These are phyloP conservation scores for Trichosporon faecale DNA, from an alignment of 1,284 basidiomycete species.

Conservation along the genomic window DNA sequence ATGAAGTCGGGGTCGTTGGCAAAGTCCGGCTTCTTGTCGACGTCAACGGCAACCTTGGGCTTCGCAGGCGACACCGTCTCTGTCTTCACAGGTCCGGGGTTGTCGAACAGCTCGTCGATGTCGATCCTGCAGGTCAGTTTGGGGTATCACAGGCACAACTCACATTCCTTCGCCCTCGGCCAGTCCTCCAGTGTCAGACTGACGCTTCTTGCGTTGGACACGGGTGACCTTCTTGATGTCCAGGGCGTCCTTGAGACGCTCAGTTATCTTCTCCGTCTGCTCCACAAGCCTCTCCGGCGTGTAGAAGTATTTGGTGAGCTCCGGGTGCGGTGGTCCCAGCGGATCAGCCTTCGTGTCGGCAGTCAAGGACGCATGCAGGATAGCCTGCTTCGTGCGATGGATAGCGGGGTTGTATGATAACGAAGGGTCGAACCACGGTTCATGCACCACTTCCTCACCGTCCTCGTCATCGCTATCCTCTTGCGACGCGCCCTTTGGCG, in stretches of 20 bases:
- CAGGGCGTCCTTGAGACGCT: constrained; percentile 64
- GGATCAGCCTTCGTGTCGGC: constrained; percentile 69
- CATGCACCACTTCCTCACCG: constrained; percentile 26
- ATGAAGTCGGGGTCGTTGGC: constrained; percentile 46
- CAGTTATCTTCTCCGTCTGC: constrained; percentile 59
- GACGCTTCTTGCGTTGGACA: constrained; percentile 56
- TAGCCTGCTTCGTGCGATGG: constrained; percentile 86
- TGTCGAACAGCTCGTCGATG: constrained; percentile 47
- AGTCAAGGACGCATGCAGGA: constrained; percentile 78
- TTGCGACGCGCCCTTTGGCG: constrained; percentile 58
- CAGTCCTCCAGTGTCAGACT: constrained; percentile 37
- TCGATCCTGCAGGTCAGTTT: constrained; percentile 38
- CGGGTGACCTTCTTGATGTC: constrained; percentile 60
- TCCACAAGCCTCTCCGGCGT: constrained; percentile 68
- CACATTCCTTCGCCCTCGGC: constrained; percentile 46
- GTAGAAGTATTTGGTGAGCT: constrained; percentile 76
- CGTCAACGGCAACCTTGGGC: constrained; percentile 50
- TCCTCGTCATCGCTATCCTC: constrained; percentile 53
- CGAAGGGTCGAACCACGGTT: constrained; percentile 71
- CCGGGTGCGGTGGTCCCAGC: constrained; percentile 77
- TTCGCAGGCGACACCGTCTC: constrained; percentile 40
- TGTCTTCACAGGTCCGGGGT: neutral
- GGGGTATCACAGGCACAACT: constrained; percentile 11
- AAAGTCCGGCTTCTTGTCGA: constrained; percentile 58
- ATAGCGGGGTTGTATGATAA: constrained; percentile 83